Percentiles rank a stretch among this genome's conserved stretches.
These are phyloP conservation scores for Dothiorella sarmentorum DNA, from an alignment of 2,329 filamentous ascomycete genomes.

Conservation along the genomic window DNA sequence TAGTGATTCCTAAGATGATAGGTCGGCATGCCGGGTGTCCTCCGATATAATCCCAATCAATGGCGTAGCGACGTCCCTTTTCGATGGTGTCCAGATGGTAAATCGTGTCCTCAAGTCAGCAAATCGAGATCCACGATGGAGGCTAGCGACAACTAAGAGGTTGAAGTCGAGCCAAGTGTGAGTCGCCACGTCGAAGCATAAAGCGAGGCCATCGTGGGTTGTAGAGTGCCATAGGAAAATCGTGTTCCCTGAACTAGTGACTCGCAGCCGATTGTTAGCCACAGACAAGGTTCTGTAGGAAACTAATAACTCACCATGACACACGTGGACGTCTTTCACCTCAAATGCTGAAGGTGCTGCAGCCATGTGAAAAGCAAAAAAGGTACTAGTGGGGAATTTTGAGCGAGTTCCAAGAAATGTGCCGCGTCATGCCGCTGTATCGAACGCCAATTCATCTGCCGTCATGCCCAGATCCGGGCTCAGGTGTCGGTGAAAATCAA, in stretches of 20 bases:
- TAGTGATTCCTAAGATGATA: not conserved
- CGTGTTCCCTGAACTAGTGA: not conserved
- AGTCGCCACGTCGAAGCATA: not conserved
- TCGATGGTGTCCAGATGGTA: not conserved
- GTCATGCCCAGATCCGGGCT: not conserved
- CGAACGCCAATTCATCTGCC: not conserved
- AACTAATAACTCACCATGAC: not conserved
- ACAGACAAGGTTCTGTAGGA: not conserved
- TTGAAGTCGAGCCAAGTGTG: not conserved
- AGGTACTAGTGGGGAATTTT: not conserved
- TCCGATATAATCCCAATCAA: not conserved
- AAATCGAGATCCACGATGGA: not conserved
- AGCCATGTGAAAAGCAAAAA: not conserved
- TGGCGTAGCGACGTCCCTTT: not conserved
- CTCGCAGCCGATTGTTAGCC: not conserved
- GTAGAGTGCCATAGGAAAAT: not conserved
- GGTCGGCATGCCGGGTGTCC: not conserved
- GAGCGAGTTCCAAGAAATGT: not conserved
- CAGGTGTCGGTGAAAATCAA: not conserved
- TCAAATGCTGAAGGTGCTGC: not conserved
- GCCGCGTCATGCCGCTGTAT: not conserved
- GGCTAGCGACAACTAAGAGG: not conserved
- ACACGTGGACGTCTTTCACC: not conserved
- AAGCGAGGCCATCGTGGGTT: not conserved
- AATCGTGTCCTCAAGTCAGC: not conserved